Evolutionary conservation across 2,329 filamentous ascomycete genomes (phyloP).

Genomic region (Monosporascus sp.): DNA sequence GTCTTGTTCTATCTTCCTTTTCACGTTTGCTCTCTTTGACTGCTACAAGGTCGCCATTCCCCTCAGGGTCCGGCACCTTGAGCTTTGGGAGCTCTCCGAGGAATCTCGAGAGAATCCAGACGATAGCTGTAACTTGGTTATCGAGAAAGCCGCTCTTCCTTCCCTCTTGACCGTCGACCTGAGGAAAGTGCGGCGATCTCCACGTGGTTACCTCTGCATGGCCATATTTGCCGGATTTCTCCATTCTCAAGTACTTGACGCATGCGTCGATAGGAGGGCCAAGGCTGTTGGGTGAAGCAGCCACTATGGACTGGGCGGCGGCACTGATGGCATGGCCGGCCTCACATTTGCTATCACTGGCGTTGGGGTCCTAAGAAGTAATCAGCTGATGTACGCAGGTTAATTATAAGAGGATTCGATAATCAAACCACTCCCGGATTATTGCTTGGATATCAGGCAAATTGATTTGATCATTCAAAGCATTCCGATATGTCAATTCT

Average conservation of each 20-base stretch:
- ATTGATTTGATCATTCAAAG: neutral
- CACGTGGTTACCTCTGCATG: conserved; percentile 15
- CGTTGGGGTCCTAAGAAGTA: conserved; percentile 1
- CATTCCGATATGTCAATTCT: no score
- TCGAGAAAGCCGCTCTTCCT: conserved; percentile 18
- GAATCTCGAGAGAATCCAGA: conserved; percentile 23
- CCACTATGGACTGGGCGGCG: conserved; percentile 17
- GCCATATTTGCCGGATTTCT: conserved; percentile 19
- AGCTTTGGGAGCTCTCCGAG: conserved; percentile 19
- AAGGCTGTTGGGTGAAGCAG: conserved; percentile 19
- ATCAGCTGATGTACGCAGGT: neutral
- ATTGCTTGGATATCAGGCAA: neutral
- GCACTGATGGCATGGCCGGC: conserved; percentile 10
- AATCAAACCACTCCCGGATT: no score
- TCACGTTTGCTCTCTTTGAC: conserved; percentile 5
- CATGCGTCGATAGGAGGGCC: conserved; percentile 21
- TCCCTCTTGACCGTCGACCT: conserved; percentile 12
- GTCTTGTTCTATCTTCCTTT: conserved; percentile 6
- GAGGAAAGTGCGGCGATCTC: conserved; percentile 18
- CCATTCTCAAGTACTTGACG: conserved; percentile 18
- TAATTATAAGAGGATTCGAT: neutral
- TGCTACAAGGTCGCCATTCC: neutral
- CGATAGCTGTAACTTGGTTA: conserved; percentile 24
- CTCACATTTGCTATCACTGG: conserved; percentile 8
- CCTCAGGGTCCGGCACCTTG: conserved; percentile 1